Percentiles rank a stretch among this genome's conserved stretches.
Evolutionary conservation across 306 rosid species (phyloP).

Genomic region (Prinsepia uniflora): DNA sequence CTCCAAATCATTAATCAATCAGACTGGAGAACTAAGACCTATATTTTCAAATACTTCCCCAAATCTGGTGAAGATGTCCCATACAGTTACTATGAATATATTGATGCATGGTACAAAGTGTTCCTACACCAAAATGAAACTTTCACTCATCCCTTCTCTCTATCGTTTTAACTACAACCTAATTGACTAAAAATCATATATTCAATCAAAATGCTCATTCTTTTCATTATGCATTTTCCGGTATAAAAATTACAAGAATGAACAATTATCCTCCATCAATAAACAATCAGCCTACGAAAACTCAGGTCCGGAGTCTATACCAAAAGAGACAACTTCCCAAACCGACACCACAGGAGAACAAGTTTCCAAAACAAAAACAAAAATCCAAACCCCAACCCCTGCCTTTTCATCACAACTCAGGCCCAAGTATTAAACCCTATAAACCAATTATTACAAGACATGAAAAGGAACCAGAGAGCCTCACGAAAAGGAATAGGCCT

Average conservation of each 20-base stretch:
- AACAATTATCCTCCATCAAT: not conserved
- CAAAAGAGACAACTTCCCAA: not conserved
- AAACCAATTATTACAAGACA: not conserved
- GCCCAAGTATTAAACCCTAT: slow-evolving; percentile 9
- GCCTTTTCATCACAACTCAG: not conserved
- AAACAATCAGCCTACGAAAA: not conserved
- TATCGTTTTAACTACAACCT: not conserved
- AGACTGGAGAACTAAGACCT: too few relatives aligned
- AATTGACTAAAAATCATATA: not conserved
- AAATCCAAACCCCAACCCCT: not conserved
- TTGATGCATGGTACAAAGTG: too few relatives aligned
- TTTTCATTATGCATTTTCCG: not conserved
- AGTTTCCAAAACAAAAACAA: too few relatives aligned
- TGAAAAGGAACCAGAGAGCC: too few relatives aligned
- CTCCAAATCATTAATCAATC: too few relatives aligned
- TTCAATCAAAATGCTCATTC: not conserved
- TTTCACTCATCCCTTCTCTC: not conserved
- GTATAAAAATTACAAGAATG: not conserved
- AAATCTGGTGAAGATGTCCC: too few relatives aligned
- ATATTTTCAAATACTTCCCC: too few relatives aligned
- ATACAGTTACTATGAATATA: too few relatives aligned
- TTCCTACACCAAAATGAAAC: too few relatives aligned
- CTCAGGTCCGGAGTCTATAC: not conserved
- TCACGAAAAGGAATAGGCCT: too few relatives aligned
- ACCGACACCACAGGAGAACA: not conserved